Evolutionary conservation across 768 basidiomycete species (phyloP), one percentile per base, ranked within the genome.

Genomic region (Cystobasidium tubakii): DNA sequence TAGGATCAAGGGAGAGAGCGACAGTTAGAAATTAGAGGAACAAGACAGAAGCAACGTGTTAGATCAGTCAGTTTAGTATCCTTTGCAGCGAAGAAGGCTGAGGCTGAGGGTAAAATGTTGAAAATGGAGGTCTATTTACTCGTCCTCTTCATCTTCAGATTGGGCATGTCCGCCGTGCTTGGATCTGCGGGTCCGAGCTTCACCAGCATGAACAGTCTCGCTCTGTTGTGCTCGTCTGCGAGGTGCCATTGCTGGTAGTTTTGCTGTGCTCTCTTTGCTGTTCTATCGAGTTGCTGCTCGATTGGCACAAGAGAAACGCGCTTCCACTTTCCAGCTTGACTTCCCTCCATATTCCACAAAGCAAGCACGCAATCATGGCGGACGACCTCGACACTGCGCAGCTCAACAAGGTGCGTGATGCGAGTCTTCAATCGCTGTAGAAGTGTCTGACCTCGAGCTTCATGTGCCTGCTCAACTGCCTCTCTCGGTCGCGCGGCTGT

Each of bases 321-420:
- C 53, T 44, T 60, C 6, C 53, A 29, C 15, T 19, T 31, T 71
- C 6, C 54, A n/a, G n/a, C 29, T 54, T 67, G 39, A 25, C 50
- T 34, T 19, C 31, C 50, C 19, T 27, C 39, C 25, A 27, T 23
- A 54, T 4, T 27, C 44, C 12, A 39, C 3, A 27, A 27, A 60
- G 19, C n/a, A 55, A 55, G 53, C 33, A 39, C 1, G 33, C 69
- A 71, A 62, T 15, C 17, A 73, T 73, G 73, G 73, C 73, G 15
- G 73, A 73, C 33, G 73, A 73, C 27, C 33, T 73, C 9, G 73
- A 73, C 19, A 73, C 62, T 27, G 62, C 73, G 17, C 34, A 73
- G 62, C 73, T 73, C 53, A 73, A 73, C 73, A 73, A 73, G 73
- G 73, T 73, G 46, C 23, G 46, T 29, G 29, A 6, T 66, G 25